Evolutionary conservation across 1,284 basidiomycete genomes (phyloP).

Genomic region (Marasmius oreades): DNA sequence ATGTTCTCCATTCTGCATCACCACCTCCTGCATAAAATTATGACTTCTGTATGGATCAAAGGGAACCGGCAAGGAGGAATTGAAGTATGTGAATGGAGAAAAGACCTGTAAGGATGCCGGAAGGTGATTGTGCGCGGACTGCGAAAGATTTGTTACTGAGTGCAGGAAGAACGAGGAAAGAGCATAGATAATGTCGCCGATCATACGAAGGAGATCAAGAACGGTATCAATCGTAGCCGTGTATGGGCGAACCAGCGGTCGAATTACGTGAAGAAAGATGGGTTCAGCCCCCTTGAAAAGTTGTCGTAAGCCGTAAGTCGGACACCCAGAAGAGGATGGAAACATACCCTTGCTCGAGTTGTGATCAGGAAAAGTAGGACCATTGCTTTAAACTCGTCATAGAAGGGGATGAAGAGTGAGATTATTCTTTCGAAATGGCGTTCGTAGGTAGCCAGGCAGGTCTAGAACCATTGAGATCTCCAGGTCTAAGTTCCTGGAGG

Average conservation of each 20-base stretch:
- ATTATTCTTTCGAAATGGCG: conserved; percentile 57
- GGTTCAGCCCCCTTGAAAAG: conserved; percentile 61
- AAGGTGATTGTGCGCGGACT: conserved; percentile 20
- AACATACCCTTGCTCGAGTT: conserved; percentile 67
- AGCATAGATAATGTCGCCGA: conserved; percentile 57
- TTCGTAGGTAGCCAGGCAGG: conserved; percentile 63
- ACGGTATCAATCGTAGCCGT: conserved; percentile 9
- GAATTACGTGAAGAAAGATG: conserved; percentile 13
- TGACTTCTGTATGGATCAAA: not conserved
- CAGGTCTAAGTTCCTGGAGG: not conserved
- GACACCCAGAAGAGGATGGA: conserved; percentile 1
- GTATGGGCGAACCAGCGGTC: conserved; percentile 14
- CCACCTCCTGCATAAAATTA: not conserved
- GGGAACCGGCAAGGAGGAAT: not conserved
- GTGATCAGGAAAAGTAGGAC: conserved; percentile 67
- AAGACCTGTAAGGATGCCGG: conserved; percentile 1
- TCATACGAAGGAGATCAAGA: conserved; percentile 9
- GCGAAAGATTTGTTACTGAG: conserved; percentile 44
- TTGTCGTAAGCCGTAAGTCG: conserved; percentile 11
- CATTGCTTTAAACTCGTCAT: conserved; percentile 72
- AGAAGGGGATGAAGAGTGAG: conserved; percentile 72
- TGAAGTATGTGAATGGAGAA: not conserved
- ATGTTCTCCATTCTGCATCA: not conserved
- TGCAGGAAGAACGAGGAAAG: conserved; percentile 66
- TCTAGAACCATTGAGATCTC: conserved; percentile 33